Evolutionary conservation across 768 basidiomycete species (phyloP), one percentile per base, ranked within the genome.

Genomic region (Amanita exitialis): DNA sequence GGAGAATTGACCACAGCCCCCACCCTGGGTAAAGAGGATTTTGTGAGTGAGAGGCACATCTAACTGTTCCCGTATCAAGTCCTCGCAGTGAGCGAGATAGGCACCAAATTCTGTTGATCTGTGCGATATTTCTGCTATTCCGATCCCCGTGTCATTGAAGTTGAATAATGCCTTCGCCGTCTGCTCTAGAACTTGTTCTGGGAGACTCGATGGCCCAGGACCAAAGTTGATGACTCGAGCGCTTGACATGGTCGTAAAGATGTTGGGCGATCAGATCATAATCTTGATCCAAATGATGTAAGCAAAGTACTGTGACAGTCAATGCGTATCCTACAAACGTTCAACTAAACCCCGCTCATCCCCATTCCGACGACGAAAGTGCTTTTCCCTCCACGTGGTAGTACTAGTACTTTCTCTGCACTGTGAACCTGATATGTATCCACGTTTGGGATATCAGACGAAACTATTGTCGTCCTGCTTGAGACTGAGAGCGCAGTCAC

Each of bases 121-220:
- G 66, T 99, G 96, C 1, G 92, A 95, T 63, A 98, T 80, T 67
- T 99, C 96, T 38, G 91, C 88, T 63, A 99, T 82, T 39, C 96
- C 96, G 54, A 98, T 94, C 23, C 96, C 96, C 2, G 90, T 94
- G 43, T 76, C 76, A 51, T 84, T 73, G 67, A 91, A 97, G 73
- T 98, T 87, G 59, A 99, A 71, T n/a, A 98, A 74, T 13, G 87
- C 91, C 54, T 77, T 69, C 12, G 86, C 77, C 2, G 94, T 91
- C 63, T 93, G 81, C 58, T 83, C 68, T 48, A 99, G 79, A 27
- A 97, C 90, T 3, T 81, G 70, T n/a, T 82, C 76, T 13, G 96
- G 96, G 37, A 99, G 74, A 0, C 89, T 85, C 16, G 93, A 96
- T 13, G 96, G 96, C 1, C 96, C 96, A 47, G 96, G 86, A 46